phyloP scores from a whole-genome alignment of 1,284 basidiomycete genomes.

The Exobasidium cylindrosporum region DNA sequence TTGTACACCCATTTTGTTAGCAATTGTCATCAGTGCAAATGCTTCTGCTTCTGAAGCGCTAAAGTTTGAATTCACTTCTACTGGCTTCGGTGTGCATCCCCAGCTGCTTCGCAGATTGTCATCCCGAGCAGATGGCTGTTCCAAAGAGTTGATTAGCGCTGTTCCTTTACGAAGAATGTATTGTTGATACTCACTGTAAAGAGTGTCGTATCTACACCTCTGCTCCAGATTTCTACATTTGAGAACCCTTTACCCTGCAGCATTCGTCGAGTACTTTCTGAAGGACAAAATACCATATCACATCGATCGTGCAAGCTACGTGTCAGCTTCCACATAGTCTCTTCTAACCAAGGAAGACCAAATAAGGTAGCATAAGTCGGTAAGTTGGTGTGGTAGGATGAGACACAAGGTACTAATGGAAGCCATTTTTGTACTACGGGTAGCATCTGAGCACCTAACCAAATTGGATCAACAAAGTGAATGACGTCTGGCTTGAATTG shows the following conservation, averaged over 20 bases:
- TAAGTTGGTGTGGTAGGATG: slow-evolving; percentile 63
- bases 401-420: slow-evolving; percentile 59
- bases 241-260: slow-evolving; percentile 58
- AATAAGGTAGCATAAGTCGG: slow-evolving; percentile 63
- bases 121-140: slow-evolving; percentile 58
- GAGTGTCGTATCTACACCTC: slow-evolving; percentile 48
- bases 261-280: slow-evolving; percentile 60
- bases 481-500: slow-evolving; percentile 61
- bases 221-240: slow-evolving; percentile 62
- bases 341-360: slow-evolving; percentile 61
- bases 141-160: too few relatives aligned
- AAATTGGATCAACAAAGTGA: slow-evolving; percentile 60
- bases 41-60: slow-evolving; percentile 24
- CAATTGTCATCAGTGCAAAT: slow-evolving; percentile 27
- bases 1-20: slow-evolving; percentile 31
- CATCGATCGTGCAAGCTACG: slow-evolving; percentile 47
- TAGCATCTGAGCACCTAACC: slow-evolving; percentile 59
- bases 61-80: slow-evolving; percentile 39
- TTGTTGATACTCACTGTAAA: slow-evolving; percentile 21
- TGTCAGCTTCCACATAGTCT: slow-evolving; percentile 56
- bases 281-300: slow-evolving; percentile 62
- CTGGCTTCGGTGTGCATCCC: slow-evolving; percentile 54
- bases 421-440: slow-evolving; percentile 54
- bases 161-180: too few relatives aligned
- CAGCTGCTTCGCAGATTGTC: slow-evolving; percentile 57